Percentiles rank a stretch among this genome's conserved stretches.
Evolutionary conservation across 2,329 filamentous ascomycete genomes (phyloP).

Genomic region (Aspergillus versicolor): DNA sequence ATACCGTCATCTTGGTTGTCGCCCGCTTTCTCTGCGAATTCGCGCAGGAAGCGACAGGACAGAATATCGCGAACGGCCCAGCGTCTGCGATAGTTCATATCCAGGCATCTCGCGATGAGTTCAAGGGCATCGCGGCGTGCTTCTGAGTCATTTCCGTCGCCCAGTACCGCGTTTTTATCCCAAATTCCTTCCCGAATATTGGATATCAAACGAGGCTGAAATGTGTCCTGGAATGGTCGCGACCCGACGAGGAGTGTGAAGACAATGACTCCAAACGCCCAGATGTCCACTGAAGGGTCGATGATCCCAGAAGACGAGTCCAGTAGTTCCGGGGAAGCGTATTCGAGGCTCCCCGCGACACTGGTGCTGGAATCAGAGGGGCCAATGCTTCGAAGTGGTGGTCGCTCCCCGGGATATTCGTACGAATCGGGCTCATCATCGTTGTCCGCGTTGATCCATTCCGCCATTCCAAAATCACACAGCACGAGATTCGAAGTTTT

Average conservation of each 20-base stretch:
- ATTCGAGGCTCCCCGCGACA: constrained; percentile 60
- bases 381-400: constrained; percentile 52
- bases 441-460: constrained; percentile 61
- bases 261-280: constrained; percentile 65
- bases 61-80: constrained; percentile 60
- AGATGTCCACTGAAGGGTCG: constrained; percentile 60
- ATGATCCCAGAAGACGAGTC: constrained; percentile 41
- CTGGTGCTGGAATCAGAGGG: constrained; percentile 58
- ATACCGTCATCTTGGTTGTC: constrained; percentile 31
- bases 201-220: constrained; percentile 58
- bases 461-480: constrained; percentile 69
- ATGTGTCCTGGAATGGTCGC: constrained; percentile 61
- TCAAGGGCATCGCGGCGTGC: constrained; percentile 50
- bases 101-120: constrained; percentile 60
- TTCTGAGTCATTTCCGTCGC: constrained; percentile 37
- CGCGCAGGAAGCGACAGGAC: constrained; percentile 55
- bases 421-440: constrained; percentile 52
- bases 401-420: constrained; percentile 46
- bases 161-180: constrained; percentile 52
- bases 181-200: constrained; percentile 62
- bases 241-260: constrained; percentile 61
- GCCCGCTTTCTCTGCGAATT: constrained; percentile 33
- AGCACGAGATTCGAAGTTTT: constrained; percentile 59
- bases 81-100: constrained; percentile 54
- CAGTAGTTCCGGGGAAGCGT: constrained; percentile 51